Base-by-base conservation (phyloP, 306 rosid species). In the Calophaca sinica region DNA sequence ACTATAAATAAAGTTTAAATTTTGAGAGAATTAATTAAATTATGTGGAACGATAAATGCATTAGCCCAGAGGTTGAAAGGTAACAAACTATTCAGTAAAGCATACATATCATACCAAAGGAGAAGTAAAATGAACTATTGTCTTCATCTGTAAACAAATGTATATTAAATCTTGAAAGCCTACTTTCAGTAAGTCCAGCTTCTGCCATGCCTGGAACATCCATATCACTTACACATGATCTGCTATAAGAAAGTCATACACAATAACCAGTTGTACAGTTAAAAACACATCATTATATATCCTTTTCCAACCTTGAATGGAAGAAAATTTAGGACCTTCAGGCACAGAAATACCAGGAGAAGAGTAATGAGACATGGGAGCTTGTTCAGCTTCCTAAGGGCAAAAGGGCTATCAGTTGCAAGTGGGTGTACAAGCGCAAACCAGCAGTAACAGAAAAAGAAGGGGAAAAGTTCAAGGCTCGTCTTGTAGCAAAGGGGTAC, bases 341-440 rank as follows among this genome's bases (percentile, higher is more conserved):
- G 97, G 96, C 78, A 96, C 96, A 79, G 93, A 96, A 59, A 89
- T 82, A 49, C 96, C 96, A 74, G 90, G 88, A 76, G 88, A 83
- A 83, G 92, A 86, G 86, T 83, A 87, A 79, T n/a, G n/a, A n/a
- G n/a, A n/a, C n/a, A n/a, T n/a, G n/a, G n/a, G n/a, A n/a, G n/a
- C n/a, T n/a, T n/a, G n/a, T n/a, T n/a, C n/a, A n/a, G n/a, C n/a
- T n/a, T n/a, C n/a, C n/a, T n/a, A n/a, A n/a, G n/a, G n/a, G n/a
- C n/a, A n/a, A n/a, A n/a, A n/a, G n/a, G n/a, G n/a, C n/a, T n/a
- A n/a, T n/a, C n/a, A n/a, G n/a, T n/a, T n/a, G n/a, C n/a, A n/a
- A n/a, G n/a, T n/a, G n/a, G n/a, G n/a, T n/a, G n/a, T n/a, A n/a
- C n/a, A n/a, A n/a, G n/a, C n/a, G n/a, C n/a, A n/a, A n/a, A n/a